Evolutionary conservation across 305 asterid genomes (phyloP).

Genomic region (Lippia alba): DNA sequence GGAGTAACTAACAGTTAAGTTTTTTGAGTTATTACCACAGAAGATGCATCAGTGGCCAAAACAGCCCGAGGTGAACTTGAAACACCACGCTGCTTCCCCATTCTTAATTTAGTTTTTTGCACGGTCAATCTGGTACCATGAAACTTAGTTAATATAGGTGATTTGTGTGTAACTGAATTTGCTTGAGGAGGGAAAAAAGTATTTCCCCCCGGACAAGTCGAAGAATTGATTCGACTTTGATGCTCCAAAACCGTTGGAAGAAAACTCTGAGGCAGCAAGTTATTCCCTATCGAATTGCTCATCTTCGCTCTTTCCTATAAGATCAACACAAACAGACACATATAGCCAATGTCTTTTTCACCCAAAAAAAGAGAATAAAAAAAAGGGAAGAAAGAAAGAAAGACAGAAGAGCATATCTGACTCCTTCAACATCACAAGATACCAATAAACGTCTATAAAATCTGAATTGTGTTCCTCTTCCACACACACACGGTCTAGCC

Average conservation of each 20-base stretch:
- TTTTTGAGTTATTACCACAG: conserved; percentile 51
- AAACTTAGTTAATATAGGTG: conserved; percentile 72
- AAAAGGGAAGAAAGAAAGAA: too few species aligned
- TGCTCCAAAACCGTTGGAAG: conserved; percentile 63
- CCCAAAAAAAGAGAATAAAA: not conserved
- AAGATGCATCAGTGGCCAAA: conserved; percentile 61
- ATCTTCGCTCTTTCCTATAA: conserved; percentile 45
- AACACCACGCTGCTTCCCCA: conserved; percentile 56
- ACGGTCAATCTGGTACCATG: conserved; percentile 55
- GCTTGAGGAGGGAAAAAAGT: conserved; percentile 71
- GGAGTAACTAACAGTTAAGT: not conserved
- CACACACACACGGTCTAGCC: not conserved
- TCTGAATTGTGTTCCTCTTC: not conserved
- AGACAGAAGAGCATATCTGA: too few species aligned
- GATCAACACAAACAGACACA: conserved; percentile 32
- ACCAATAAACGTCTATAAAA: not conserved
- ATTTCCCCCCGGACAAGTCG: conserved; percentile 66
- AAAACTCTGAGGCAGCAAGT: conserved; percentile 73
- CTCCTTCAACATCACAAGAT: not conserved
- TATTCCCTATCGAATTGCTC: conserved; percentile 84
- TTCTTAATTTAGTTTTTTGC: conserved; percentile 50
- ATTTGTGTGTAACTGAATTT: conserved; percentile 54
- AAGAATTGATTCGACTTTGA: conserved; percentile 64
- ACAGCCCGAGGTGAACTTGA: conserved; percentile 64
- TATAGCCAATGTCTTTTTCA: conserved; percentile 25